These are phyloP conservation scores for Fonsecaea pedrosoi DNA, from an alignment of 2,329 filamentous ascomycete species.

Conservation along the genomic window DNA sequence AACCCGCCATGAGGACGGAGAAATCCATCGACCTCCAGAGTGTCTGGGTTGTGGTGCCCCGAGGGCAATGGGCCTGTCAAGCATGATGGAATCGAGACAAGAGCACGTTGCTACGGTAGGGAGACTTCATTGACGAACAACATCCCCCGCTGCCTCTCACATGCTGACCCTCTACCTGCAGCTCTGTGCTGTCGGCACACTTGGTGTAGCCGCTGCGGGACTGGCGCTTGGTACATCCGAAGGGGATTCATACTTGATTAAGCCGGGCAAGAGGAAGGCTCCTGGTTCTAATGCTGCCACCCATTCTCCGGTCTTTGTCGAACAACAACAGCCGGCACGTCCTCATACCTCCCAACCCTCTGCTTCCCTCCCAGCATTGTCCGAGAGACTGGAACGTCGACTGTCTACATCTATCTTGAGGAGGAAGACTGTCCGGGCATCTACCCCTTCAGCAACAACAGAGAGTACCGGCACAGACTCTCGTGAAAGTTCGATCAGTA, in stretches of 20 bases:
- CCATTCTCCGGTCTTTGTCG: slow-evolving; percentile 37
- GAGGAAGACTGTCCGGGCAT: slow-evolving; percentile 25
- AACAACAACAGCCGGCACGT: slow-evolving; percentile 41
- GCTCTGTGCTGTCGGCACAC: slow-evolving; percentile 69
- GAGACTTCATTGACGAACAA: not conserved
- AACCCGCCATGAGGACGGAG: slow-evolving; percentile 48
- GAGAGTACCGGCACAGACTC: slow-evolving; percentile 32
- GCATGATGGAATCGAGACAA: slow-evolving; percentile 36
- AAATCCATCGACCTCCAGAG: slow-evolving; percentile 27
- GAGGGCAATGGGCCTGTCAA: slow-evolving; percentile 28
- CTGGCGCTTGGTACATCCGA: slow-evolving; percentile 63
- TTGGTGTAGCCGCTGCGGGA: slow-evolving; percentile 66
- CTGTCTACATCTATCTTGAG: slow-evolving; percentile 32
- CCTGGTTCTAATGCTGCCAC: slow-evolving; percentile 42
- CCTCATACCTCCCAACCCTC: slow-evolving; percentile 39
- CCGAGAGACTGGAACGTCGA: slow-evolving; percentile 31
- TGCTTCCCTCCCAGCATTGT: slow-evolving; percentile 20
- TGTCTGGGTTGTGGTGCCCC: slow-evolving; percentile 33
- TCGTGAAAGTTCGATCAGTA: slow-evolving; percentile 38
- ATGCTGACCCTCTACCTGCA: slow-evolving; percentile 43
- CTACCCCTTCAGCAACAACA: slow-evolving; percentile 25
- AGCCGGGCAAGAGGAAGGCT: slow-evolving; percentile 48
- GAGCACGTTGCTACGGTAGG: slow-evolving; percentile 38
- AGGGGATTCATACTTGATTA: slow-evolving; percentile 35
- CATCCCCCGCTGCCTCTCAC: not conserved